These are phyloP conservation scores for Corchorus capsularis DNA, from an alignment of 345 rosid genomes.

Conservation along the genomic window DNA sequence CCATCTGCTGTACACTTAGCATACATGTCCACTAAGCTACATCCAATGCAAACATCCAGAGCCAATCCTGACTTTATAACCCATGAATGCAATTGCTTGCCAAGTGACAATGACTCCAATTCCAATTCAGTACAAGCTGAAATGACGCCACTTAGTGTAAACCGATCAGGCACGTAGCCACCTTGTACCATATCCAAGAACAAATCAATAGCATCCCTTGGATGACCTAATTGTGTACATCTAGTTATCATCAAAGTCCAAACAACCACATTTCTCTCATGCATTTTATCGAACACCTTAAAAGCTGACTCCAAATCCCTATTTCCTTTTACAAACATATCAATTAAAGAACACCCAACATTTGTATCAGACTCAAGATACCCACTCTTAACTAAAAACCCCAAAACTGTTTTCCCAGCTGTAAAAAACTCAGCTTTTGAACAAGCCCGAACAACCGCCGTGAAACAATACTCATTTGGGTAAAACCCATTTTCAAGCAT, in stretches of 20 bases:
- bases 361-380: conserved; percentile 51
- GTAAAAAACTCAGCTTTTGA: conserved; percentile 36
- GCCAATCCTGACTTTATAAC: conserved; percentile 45
- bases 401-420: conserved; percentile 48
- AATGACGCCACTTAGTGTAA: conserved; percentile 53
- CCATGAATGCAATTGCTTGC: conserved; percentile 69
- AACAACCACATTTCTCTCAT: conserved; percentile 53
- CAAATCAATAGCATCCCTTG: conserved; percentile 47
- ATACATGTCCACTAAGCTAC: conserved; percentile 79
- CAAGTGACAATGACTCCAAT: conserved; percentile 30
- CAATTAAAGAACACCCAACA: conserved; percentile 69
- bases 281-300: conserved; percentile 65
- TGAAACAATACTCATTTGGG: conserved; percentile 69
- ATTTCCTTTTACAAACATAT: conserved; percentile 60
- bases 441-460: conserved; percentile 64
- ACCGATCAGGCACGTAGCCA: conserved; percentile 54
- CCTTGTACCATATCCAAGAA: conserved; percentile 54
- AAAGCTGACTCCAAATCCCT: conserved; percentile 46
- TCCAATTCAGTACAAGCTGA: conserved; percentile 60
- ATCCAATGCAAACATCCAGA: conserved; percentile 64
- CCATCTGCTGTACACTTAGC: conserved; percentile 56
- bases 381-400: conserved; percentile 57
- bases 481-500: conserved; percentile 56
- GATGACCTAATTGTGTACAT: conserved; percentile 49
- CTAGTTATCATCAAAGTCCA: conserved; percentile 76